Conservation (phyloP, 148 eudicot species). For the Rhododendron ovatum region DNA sequence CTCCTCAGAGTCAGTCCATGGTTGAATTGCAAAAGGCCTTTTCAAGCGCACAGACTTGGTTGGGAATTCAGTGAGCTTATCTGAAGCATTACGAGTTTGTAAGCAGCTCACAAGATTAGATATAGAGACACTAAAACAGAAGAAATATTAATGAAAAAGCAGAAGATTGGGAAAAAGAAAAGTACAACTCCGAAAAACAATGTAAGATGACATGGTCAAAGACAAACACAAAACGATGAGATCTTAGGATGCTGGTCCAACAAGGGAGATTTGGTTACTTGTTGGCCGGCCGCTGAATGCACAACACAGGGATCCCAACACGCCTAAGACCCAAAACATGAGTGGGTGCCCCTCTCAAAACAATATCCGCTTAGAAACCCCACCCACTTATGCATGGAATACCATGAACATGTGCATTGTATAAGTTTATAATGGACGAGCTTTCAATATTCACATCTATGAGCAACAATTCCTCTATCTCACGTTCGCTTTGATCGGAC, state of each 20-base stretch:
- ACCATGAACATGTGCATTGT: not conserved
- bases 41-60: conserved; percentile 66
- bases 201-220: not conserved
- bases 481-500: no score
- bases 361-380: not conserved
- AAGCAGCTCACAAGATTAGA: not conserved
- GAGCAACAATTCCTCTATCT: not conserved
- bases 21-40: conserved; percentile 63
- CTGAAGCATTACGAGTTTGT: conserved; percentile 28
- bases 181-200: not conserved
- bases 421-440: not conserved
- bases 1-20: conserved; percentile 80
- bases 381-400: not conserved
- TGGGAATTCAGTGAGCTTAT: conserved; percentile 64
- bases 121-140: not conserved
- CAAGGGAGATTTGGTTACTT: not conserved
- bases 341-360: not conserved
- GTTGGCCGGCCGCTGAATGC: not conserved
- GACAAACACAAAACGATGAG: not conserved
- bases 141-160: not conserved
- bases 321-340: not conserved
- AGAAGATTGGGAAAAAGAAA: not conserved
- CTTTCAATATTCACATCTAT: not conserved
- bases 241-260: not conserved
- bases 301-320: not conserved